These are phyloP conservation scores for Exophiala xenobiotica DNA, from an alignment of 2,329 filamentous ascomycete species.

Conservation along the genomic window DNA sequence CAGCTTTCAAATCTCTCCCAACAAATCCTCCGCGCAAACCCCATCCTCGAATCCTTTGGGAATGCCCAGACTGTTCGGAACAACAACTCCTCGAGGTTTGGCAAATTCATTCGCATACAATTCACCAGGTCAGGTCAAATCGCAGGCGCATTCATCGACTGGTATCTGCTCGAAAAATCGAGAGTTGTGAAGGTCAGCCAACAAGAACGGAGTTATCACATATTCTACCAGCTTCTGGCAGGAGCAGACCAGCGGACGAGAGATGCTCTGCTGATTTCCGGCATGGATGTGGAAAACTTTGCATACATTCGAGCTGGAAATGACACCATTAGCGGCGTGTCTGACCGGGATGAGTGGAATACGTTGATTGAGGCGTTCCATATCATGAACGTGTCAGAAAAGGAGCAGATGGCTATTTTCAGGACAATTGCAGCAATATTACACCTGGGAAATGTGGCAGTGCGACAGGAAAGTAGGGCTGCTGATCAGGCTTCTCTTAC, in stretches of 20 bases:
- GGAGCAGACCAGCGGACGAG: conserved; percentile 75
- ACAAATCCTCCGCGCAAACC: conserved; percentile 93
- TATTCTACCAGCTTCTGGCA: conserved; percentile 93
- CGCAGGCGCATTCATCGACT: conserved; percentile 93
- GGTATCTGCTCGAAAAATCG: conserved; percentile 98
- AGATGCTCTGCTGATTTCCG: conserved; percentile 71
- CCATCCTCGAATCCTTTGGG: conserved; percentile 95
- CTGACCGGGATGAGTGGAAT: conserved; percentile 87
- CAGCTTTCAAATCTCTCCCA: conserved; percentile 86
- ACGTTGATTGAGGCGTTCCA: conserved; percentile 86
- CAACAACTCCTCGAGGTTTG: conserved; percentile 97
- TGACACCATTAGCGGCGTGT: conserved; percentile 85
- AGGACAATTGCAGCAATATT: conserved; percentile 87
- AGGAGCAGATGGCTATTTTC: conserved; percentile 80
- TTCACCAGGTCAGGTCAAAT: conserved; percentile 87
- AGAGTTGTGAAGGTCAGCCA: conserved; percentile 84
- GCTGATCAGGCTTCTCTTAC: conserved; percentile 86
- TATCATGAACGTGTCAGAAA: conserved; percentile 87
- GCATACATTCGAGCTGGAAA: conserved; percentile 89
- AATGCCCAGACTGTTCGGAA: conserved; percentile 98
- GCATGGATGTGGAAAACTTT: conserved; percentile 79
- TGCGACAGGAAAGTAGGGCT: conserved; percentile 85
- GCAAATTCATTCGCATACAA: conserved; percentile 97
- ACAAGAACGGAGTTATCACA: conserved; percentile 91
- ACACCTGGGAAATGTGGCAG: conserved; percentile 87